phyloP scores from a whole-genome alignment of 495 filamentous ascomycete genomes.

The Neurospora sp. region DNA sequence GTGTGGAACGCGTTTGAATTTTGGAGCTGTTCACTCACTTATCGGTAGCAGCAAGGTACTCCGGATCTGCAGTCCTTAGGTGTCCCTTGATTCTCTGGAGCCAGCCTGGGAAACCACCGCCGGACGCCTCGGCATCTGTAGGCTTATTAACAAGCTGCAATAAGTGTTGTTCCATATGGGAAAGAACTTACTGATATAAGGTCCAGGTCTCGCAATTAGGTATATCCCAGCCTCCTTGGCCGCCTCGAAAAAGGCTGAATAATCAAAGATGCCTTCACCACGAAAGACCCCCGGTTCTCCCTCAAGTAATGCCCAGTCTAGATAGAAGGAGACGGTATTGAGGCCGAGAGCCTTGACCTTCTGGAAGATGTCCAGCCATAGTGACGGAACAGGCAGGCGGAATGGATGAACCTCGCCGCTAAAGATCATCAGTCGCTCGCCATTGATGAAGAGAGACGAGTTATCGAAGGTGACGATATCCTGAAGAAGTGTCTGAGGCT shows the following conservation, averaged over 20 bases:
- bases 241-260: slow-evolving; percentile 63
- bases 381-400: slow-evolving; percentile 59
- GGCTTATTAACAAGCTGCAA: background rate
- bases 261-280: slow-evolving; percentile 58
- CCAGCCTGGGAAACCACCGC: slow-evolving; percentile 32
- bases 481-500: background rate
- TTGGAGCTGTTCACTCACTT: slow-evolving; percentile 24
- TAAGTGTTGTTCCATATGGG: background rate
- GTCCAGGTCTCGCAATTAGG: slow-evolving; percentile 59
- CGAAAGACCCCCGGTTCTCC: slow-evolving; percentile 58
- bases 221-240: slow-evolving; percentile 62
- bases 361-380: slow-evolving; percentile 69
- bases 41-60: slow-evolving; percentile 57
- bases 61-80: slow-evolving; percentile 48
- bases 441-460: slow-evolving; percentile 61
- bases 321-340: slow-evolving; percentile 66
- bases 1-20: background rate
- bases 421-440: slow-evolving; percentile 62
- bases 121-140: slow-evolving; percentile 53
- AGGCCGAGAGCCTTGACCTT: slow-evolving; percentile 73
- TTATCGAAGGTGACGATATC: slow-evolving; percentile 60
- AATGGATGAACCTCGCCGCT: slow-evolving; percentile 67
- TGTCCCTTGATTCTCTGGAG: slow-evolving; percentile 50
- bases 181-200: slow-evolving; percentile 21
- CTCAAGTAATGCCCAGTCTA: slow-evolving; percentile 73